Percentiles rank a stretch among this genome's conserved stretches.
Conservation (phyloP, 2,329 filamentous ascomycete genomes). For the Verticillium nubilum region DNA sequence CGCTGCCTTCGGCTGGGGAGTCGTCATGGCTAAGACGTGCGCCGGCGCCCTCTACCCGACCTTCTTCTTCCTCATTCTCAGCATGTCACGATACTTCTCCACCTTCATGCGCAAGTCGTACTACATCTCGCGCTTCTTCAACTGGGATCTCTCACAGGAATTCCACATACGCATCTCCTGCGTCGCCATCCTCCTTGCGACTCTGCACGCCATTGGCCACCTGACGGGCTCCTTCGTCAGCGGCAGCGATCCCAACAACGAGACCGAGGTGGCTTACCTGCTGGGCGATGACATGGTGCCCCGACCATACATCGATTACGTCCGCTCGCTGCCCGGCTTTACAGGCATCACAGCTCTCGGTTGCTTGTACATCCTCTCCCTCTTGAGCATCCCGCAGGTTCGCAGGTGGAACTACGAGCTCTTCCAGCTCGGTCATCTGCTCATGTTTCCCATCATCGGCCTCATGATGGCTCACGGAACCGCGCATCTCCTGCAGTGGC, state of each 20-base stretch:
- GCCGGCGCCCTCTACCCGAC: conserved; percentile 52
- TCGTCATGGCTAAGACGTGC: conserved; percentile 48
- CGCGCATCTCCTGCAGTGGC: conserved; percentile 41
- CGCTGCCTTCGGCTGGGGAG: conserved; percentile 49
- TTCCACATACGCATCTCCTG: conserved; percentile 53
- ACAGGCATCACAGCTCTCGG: conserved; percentile 43
- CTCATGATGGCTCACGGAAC: conserved; percentile 51
- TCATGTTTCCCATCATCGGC: conserved; percentile 54
- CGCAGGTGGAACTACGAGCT: conserved; percentile 48
- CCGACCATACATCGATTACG: conserved; percentile 37
- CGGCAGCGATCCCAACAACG: conserved; percentile 37
- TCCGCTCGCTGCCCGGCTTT: conserved; percentile 42
- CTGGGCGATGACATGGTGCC: conserved; percentile 38
- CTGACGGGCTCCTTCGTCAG: conserved; percentile 45
- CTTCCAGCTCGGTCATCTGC: conserved; percentile 50
- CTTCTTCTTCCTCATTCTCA: conserved; percentile 52
- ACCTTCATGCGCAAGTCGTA: conserved; percentile 47
- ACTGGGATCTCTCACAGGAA: conserved; percentile 49
- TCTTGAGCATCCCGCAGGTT: conserved; percentile 44
- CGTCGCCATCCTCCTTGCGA: conserved; percentile 42
- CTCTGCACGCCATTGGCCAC: conserved; percentile 49
- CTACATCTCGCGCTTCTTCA: conserved; percentile 47
- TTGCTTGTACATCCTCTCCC: conserved; percentile 42
- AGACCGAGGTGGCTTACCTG: conserved; percentile 35
- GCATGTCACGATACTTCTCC: conserved; percentile 52